phyloP scores from a whole-genome alignment of 441 rosid genomes.

The Lepidium campestre region DNA sequence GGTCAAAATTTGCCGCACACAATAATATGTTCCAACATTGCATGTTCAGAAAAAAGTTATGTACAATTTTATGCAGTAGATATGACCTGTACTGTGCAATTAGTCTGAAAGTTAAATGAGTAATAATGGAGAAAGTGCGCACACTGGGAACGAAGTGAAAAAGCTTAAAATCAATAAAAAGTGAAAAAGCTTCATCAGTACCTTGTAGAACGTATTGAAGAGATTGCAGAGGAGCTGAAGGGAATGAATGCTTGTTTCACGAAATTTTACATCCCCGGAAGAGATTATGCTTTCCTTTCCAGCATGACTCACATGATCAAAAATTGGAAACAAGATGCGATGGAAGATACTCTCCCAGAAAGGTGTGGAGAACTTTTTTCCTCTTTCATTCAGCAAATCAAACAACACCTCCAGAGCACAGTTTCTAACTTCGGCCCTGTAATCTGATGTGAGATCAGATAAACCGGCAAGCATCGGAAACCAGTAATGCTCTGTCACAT shows the following conservation, averaged over 20 bases:
- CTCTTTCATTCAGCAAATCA: slow-evolving; percentile 98
- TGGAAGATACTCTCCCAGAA: slow-evolving; percentile 99
- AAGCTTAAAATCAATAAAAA: too few relatives aligned
- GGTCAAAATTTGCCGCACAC: slow-evolving; percentile 13
- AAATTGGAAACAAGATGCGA: slow-evolving; percentile 96
- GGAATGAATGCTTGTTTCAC: slow-evolving; percentile 98
- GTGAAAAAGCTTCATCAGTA: slow-evolving; percentile 27
- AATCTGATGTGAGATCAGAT: slow-evolving; percentile 94
- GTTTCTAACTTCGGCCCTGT: slow-evolving; percentile 92
- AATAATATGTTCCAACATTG: background rate
- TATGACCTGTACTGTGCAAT: slow-evolving; percentile 8
- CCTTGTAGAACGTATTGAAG: slow-evolving; percentile 98
- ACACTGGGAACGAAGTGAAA: background rate
- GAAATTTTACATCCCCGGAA: slow-evolving; percentile 84
- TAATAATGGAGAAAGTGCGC: background rate
- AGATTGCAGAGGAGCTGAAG: slow-evolving; percentile 98
- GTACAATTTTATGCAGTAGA: background rate
- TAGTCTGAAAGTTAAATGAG: background rate
- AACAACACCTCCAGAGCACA: slow-evolving; percentile 98
- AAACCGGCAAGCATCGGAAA: slow-evolving; percentile 99
- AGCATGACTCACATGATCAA: slow-evolving; percentile 95
- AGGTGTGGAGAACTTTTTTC: slow-evolving; percentile 85
- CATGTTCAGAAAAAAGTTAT: background rate
- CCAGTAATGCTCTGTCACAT: slow-evolving; percentile 98
- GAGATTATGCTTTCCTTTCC: slow-evolving; percentile 76